Conservation (phyloP, 805 yeast genomes). For the Ogataea nonfermentans region DNA sequence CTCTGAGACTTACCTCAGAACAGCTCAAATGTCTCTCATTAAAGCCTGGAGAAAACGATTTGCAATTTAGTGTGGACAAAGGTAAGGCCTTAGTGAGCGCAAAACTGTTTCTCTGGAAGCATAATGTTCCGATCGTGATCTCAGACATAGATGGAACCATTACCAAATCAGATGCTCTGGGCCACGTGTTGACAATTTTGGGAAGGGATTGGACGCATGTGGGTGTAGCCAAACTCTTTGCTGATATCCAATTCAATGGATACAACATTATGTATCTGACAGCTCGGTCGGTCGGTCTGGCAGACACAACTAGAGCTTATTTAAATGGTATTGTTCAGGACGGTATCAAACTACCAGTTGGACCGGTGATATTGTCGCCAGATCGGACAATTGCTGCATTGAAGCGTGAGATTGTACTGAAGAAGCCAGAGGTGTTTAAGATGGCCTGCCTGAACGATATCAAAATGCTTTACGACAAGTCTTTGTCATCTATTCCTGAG, state of each 20-base stretch:
- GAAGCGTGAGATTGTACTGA: constrained; percentile 84
- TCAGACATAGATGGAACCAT: constrained; percentile 98
- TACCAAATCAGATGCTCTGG: constrained; percentile 95
- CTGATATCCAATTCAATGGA: constrained; percentile 84
- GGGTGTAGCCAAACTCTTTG: constrained; percentile 89
- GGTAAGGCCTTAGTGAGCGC: constrained; percentile 78
- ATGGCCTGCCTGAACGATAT: constrained; percentile 95
- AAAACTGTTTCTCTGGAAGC: constrained; percentile 78
- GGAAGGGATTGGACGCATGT: constrained; percentile 98
- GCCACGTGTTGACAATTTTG: constrained; percentile 88
- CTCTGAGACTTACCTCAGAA: constrained; percentile 86
- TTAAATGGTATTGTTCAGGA: constrained; percentile 75
- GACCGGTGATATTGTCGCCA: constrained; percentile 94
- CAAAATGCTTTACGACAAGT: constrained; percentile 54
- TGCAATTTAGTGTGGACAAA: constrained; percentile 75
- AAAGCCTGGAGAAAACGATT: constrained; percentile 73
- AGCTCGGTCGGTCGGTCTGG: constrained; percentile 93
- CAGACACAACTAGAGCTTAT: constrained; percentile 87
- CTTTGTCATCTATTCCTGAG: background rate
- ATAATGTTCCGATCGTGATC: constrained; percentile 84
- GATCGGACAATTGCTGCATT: constrained; percentile 96
- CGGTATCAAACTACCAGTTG: constrained; percentile 70
- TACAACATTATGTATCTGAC: constrained; percentile 92
- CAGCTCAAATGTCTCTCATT: constrained; percentile 74
- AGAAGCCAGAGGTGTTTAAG: constrained; percentile 97